Evolutionary conservation across 179 eudicot genomes (phyloP).

Genomic region (Heliamphora pulchella): DNA sequence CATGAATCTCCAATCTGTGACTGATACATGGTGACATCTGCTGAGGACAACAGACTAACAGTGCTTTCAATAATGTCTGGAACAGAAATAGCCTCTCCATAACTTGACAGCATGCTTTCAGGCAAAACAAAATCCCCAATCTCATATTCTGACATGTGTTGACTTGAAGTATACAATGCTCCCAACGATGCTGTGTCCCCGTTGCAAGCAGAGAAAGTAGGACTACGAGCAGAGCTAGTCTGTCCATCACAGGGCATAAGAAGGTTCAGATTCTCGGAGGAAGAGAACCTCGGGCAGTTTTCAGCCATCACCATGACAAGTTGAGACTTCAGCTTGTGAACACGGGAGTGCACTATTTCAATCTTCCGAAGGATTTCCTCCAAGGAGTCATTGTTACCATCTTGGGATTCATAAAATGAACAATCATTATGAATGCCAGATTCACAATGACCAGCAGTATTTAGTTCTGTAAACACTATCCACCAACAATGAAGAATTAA

Average conservation of each 20-base stretch:
- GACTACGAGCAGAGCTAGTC: slow-evolving; percentile 67
- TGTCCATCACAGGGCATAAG: slow-evolving; percentile 55
- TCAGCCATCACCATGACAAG: slow-evolving; percentile 47
- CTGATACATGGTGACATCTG: slow-evolving; percentile 66
- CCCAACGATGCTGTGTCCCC: slow-evolving; percentile 56
- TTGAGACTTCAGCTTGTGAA: slow-evolving; percentile 44
- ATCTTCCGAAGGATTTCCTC: slow-evolving; percentile 60
- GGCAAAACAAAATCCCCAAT: slow-evolving; percentile 56
- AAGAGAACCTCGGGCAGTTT: slow-evolving; percentile 53
- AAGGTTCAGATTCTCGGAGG: slow-evolving; percentile 67
- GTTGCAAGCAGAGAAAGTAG: slow-evolving; percentile 63
- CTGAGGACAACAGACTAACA: slow-evolving; percentile 51
- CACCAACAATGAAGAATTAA: neutral
- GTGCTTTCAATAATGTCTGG: slow-evolving; percentile 95
- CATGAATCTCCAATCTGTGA: slow-evolving; percentile 56
- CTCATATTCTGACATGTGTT: slow-evolving; percentile 44
- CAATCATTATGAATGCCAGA: slow-evolving; percentile 35
- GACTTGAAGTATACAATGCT: slow-evolving; percentile 30
- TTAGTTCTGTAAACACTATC: slow-evolving; percentile 30
- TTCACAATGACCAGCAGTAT: slow-evolving; percentile 34
- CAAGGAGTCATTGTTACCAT: slow-evolving; percentile 29
- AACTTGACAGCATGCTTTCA: slow-evolving; percentile 42
- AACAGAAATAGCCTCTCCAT: slow-evolving; percentile 47
- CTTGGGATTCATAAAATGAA: slow-evolving; percentile 27
- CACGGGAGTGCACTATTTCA: slow-evolving; percentile 46